Base-by-base conservation (phyloP, 768 basidiomycete species). In the Mycena vulgaris region DNA sequence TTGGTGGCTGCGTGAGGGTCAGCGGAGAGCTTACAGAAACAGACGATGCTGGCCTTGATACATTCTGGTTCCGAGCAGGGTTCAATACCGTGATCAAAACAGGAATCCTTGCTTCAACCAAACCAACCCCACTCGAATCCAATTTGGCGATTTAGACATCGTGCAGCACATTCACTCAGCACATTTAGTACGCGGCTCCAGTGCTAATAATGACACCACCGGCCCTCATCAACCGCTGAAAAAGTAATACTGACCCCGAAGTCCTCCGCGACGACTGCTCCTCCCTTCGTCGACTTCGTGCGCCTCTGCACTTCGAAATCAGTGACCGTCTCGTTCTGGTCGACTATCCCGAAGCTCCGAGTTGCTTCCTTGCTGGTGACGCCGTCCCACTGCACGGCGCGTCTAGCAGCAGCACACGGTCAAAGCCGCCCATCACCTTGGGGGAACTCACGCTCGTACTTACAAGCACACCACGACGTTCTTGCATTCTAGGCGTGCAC, bases 371-470 rank as follows among this genome's bases (percentile, higher is more conserved):
- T 99, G 82, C 92, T 94, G 79, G 99, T 99, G 63, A 99, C 97
- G 69, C 98, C 98, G 3, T 99, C 37, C 98, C 98, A 75, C 94
- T 95, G 81, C 98, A 99, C 30, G 98, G 98, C 39, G 98, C 97
- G 81, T 99, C 98, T 51, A n/a, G n/a, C n/a, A 99, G 82, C 60
- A 99, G 83, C 48, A 99, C 96, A 21, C 98, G 88, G 77, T 99
- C 97, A 76, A 99, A 99, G 8, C 98, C 98, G 25, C 97, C 98
- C 88, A 99, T 97, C 55, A 99, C 96, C 80, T 96, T 98, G 19
- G 98, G n/a, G 98, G 81, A 99, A 99, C 80, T 99, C 95, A 63
- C 98, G 87, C 9, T 97, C 98, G 76, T 99, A n/a, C 98, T 76
- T 99, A 96, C 49, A 95, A 97, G 79, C 97, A 99, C 51, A 99